Percentiles rank a stretch among this genome's conserved stretches.
Evolutionary conservation across 148 eudicot genomes (phyloP).

Genomic region (Polygonum maritimum): DNA sequence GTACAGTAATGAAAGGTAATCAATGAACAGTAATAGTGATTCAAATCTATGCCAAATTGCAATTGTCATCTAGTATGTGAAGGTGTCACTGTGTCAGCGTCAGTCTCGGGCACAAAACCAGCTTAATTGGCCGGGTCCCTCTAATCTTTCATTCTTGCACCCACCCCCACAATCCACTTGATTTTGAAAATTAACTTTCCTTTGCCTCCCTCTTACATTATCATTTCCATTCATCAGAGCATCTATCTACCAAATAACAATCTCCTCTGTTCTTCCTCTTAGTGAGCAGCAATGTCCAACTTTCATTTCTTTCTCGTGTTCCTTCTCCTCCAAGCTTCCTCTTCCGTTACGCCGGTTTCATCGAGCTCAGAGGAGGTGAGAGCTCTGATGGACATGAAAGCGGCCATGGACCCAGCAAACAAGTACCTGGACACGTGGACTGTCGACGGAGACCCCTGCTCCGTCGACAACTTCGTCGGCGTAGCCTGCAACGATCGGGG

Average conservation of each 20-base stretch:
- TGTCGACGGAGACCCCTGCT: slow-evolving; percentile 58
- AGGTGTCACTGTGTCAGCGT: background rate
- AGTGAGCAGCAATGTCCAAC: slow-evolving; percentile 18
- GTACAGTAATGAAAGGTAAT: no score
- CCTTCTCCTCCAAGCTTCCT: slow-evolving; percentile 10
- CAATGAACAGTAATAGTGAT: background rate
- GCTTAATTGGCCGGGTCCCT: background rate
- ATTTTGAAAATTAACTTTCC: background rate
- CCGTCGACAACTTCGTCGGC: slow-evolving; percentile 46
- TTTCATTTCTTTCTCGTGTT: background rate
- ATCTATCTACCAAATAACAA: background rate
- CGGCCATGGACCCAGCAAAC: slow-evolving; percentile 65
- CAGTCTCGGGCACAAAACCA: background rate
- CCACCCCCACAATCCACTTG: no score
- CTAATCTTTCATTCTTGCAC: background rate
- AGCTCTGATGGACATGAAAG: slow-evolving; percentile 67
- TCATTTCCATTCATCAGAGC: background rate
- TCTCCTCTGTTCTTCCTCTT: background rate
- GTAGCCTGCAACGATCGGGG: slow-evolving; percentile 72
- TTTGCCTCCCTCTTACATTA: background rate
- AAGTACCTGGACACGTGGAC: slow-evolving; percentile 53
- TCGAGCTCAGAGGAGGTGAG: slow-evolving; percentile 53
- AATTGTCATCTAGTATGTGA: background rate
- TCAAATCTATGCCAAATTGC: background rate
- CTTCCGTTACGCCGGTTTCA: background rate